Base-by-base conservation (phyloP, 2,329 filamentous ascomycete genomes). In the Sporothrix luriei region DNA sequence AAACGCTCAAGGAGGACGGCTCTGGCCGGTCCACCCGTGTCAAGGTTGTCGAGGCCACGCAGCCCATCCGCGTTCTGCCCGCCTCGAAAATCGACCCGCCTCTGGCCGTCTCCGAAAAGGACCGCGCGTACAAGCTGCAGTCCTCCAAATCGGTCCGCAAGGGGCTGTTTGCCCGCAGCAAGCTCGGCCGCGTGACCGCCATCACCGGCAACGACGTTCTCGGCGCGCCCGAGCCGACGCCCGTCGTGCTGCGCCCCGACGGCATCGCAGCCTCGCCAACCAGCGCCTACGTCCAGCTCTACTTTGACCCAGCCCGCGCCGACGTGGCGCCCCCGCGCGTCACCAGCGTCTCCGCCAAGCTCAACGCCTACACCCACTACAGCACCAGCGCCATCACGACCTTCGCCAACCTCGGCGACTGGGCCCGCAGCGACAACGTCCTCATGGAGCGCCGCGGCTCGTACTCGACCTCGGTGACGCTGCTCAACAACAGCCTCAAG, bases 131-230 rank as follows among this genome's bases (percentile, higher is more conserved):
- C 78, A 77, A 75, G 68, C 81, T 85, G 76, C 76, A 77, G 70
- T 84, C 83, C 78, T 79, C 80, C 70, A 88, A 87, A 78, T 80
- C 81, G 1, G 75, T 88, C 43, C 82, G 85, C 71, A 85, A 83
- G 76, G 84, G 81, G 72, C 78, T 88, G 66, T 78, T 88, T 54
- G 81, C 84, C 1, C 77, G 71, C 59, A 70, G 79, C 67, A 87
- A 84, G 78, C 76, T 83, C 4, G 86, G 86, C 48, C 79, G 78
- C 69, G 74, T 88, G 21, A 84, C 81, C 1, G 81, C 81, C 57
- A 78, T 79, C 13, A 79, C 82, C 7, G 74, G 24, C 38, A 40
- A 49, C 40, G 38, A 48, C 16, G n/a, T 11, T 9, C 29, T 6
- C 52, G n/a, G n/a, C 24, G 80, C 82, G 3, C 74, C 77, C 7